Evolutionary conservation across 2,329 filamentous ascomycete species (phyloP).

Genomic region (Ophiognomonia clavigignenti-juglandacearum): DNA sequence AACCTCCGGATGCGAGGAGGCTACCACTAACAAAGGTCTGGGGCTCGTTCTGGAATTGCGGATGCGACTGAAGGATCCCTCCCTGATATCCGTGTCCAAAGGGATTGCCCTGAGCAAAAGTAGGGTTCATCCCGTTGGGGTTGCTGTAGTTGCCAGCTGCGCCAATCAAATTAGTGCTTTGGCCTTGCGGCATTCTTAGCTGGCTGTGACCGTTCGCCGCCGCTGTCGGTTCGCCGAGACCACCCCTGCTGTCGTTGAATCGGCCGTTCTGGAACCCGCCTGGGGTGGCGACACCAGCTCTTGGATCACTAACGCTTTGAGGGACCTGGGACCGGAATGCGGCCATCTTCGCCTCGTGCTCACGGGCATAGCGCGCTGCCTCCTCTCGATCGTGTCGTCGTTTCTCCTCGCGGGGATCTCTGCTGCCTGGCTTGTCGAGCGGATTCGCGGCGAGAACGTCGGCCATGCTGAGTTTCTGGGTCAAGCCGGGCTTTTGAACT

Average conservation of each 20-base stretch:
- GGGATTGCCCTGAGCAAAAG: slow-evolving; percentile 7
- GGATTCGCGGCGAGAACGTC: slow-evolving; percentile 49
- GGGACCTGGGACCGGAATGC: slow-evolving; percentile 47
- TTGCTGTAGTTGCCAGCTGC: slow-evolving; percentile 15
- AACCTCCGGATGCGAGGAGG: slow-evolving; percentile 5
- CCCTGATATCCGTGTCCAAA: slow-evolving; percentile 13
- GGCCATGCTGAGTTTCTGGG: slow-evolving; percentile 50
- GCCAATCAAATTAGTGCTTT: slow-evolving; percentile 11
- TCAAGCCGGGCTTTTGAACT: slow-evolving; percentile 24
- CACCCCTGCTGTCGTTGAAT: slow-evolving; percentile 49
- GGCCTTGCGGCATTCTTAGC: background rate
- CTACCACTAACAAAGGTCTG: slow-evolving; percentile 12
- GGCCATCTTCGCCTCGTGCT: slow-evolving; percentile 45
- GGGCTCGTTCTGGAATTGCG: slow-evolving; percentile 4
- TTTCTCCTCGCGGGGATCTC: slow-evolving; percentile 36
- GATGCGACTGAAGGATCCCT: slow-evolving; percentile 14
- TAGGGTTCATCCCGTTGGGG: slow-evolving; percentile 12
- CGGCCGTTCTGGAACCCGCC: slow-evolving; percentile 46
- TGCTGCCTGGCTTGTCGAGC: slow-evolving; percentile 24
- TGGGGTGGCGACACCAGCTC: slow-evolving; percentile 25
- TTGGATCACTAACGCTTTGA: slow-evolving; percentile 28
- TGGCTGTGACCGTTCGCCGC: slow-evolving; percentile 3
- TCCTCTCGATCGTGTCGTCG: slow-evolving; percentile 37
- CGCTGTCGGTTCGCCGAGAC: slow-evolving; percentile 16
- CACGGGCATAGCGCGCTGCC: slow-evolving; percentile 33